Percentiles rank a stretch among this genome's conserved stretches.
phyloP scores from a whole-genome alignment of 805 yeast genomes.

The Kluyveromyces nonfermentans region DNA sequence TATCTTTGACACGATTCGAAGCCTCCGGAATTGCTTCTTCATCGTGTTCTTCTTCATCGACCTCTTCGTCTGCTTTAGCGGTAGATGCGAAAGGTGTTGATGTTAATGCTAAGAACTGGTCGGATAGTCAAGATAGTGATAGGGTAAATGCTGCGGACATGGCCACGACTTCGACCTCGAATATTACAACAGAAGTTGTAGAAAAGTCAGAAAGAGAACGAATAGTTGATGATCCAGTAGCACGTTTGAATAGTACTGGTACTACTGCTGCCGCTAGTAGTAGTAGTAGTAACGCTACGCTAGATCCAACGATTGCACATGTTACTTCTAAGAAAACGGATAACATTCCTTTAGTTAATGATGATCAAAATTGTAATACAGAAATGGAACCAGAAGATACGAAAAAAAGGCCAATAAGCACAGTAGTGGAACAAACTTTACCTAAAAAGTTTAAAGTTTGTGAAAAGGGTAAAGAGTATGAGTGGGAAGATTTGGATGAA shows the following conservation, averaged over 20 bases:
- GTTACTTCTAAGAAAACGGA: background rate
- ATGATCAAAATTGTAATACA: background rate
- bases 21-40: background rate
- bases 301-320: background rate
- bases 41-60: background rate
- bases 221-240: background rate
- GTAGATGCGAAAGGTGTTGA: background rate
- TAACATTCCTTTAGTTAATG: background rate
- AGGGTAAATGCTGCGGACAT: background rate
- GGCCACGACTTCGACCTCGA: no score
- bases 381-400: background rate
- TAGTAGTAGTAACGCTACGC: background rate
- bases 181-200: no score
- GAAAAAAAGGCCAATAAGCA: constrained; percentile 29
- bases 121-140: background rate
- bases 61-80: background rate
- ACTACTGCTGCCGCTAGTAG: no score
- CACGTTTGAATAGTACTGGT: no score
- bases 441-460: constrained; percentile 29
- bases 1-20: background rate
- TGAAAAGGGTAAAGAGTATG: constrained; percentile 30
- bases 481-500: constrained; percentile 70
- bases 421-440: constrained; percentile 25
- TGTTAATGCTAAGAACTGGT: background rate
- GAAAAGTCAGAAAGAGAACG: background rate